These are phyloP conservation scores for Diaporthe eres DNA, from an alignment of 2,329 filamentous ascomycete genomes.

Conservation along the genomic window DNA sequence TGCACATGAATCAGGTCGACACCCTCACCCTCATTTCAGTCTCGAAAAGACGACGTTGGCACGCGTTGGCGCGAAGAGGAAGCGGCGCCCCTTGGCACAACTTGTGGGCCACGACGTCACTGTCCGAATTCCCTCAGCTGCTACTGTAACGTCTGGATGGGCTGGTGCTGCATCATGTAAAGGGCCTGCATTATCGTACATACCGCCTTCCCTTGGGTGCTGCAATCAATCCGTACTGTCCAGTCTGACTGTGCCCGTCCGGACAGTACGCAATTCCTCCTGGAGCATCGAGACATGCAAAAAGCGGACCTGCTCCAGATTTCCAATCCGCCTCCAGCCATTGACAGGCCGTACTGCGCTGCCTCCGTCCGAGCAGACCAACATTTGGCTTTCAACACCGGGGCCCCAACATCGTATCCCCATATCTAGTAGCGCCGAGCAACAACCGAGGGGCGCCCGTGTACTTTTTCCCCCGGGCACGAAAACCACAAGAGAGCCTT, in stretches of 20 bases:
- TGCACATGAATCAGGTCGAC: conserved; percentile 31
- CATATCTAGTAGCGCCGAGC: conserved; percentile 31
- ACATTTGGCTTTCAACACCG: conserved; percentile 18
- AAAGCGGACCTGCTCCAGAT: conserved; percentile 22
- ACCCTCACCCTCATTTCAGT: conserved; percentile 17
- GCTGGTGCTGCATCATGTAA: conserved; percentile 14
- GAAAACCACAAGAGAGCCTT: neutral
- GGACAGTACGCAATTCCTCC: conserved; percentile 20
- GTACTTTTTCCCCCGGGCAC: neutral
- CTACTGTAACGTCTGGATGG: conserved; percentile 15
- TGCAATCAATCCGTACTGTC: neutral
- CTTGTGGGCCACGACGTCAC: conserved; percentile 32
- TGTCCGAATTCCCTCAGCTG: conserved; percentile 22
- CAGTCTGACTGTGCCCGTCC: conserved; percentile 9
- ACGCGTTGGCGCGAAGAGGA: neutral
- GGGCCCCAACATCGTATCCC: conserved; percentile 26
- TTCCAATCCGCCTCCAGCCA: neutral
- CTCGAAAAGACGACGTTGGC: conserved; percentile 4
- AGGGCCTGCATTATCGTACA: conserved; percentile 21
- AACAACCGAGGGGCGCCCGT: conserved; percentile 28
- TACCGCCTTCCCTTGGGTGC: conserved; percentile 28
- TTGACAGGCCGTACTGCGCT: neutral
- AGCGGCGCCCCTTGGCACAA: conserved; percentile 22
- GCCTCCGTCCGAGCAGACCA: conserved; percentile 3
- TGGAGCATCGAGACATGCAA: conserved; percentile 4